Evolutionary conservation across 202 grass and related monocot genomes (phyloP), one percentile per base, ranked within the genome.

Genomic region (Musa balbisiana): DNA sequence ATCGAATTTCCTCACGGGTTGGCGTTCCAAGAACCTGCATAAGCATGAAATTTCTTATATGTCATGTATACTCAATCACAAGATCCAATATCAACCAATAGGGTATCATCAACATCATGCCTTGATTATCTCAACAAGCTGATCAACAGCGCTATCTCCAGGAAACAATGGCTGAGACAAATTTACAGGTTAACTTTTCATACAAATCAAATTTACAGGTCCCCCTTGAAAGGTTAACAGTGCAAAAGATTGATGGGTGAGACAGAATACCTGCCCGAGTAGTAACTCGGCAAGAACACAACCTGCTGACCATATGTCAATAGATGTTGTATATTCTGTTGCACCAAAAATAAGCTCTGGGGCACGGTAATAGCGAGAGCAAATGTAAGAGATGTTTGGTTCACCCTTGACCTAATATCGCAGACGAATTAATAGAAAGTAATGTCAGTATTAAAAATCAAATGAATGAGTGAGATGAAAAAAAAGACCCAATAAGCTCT

Each of bases 1-100:
- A 92, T 53, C 89, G 83, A 83, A 92, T 88, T 83, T 92, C 89
- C 68, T 92, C 89, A 53, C 89, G 86, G 65, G 89, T 92, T 24
- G 89, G 89, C 3, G 89, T 92, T 24, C 86, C 89, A 84, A 92
- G 89, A 83, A 92, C 86, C 89, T 92, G 73, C 27, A 88, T 51
- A 25, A 76, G 14, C 55, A 21, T 72, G 64, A 12, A 84, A 58
- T 50, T 72, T 62, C 66, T 53, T 21, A 26, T 51, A 29, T 14
- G 55, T 8, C 55, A 17, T 23, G 2, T 71, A 60, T 56, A 23
- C 49, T 15, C 43, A 15, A 71, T 0, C 76, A 17, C n/a, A 25
- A 56, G 20, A 56, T 3, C 27, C 53, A 70, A 17, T 76, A 24
- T 11, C 49, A 49, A 20, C 33, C 33, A 73, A 78, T 11, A 29